Conservation (phyloP, 129 eudicot genomes). For the Lactuca sativa region DNA sequence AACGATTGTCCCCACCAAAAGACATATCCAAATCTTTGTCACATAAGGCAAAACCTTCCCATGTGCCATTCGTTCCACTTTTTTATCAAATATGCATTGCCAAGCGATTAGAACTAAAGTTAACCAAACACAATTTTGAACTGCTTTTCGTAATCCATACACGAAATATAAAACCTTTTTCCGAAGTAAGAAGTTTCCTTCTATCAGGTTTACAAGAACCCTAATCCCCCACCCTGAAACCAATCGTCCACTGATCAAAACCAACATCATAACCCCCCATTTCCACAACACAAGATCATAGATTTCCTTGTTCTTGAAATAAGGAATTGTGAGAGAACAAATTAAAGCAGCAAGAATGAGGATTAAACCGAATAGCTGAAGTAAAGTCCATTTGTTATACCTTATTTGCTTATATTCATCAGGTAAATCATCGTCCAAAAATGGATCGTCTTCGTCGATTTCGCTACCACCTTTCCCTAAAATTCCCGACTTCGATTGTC, state of each 20-base stretch:
- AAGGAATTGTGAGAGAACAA: constrained; percentile 44
- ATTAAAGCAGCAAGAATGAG: constrained; percentile 42
- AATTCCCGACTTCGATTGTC: background rate
- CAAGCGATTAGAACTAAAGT: constrained; percentile 39
- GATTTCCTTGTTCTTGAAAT: constrained; percentile 19
- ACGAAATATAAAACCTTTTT: constrained; percentile 62
- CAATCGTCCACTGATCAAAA: constrained; percentile 55
- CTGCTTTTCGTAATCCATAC: constrained; percentile 44
- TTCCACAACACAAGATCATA: constrained; percentile 52
- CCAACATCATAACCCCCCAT: constrained; percentile 61
- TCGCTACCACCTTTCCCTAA: constrained; percentile 46
- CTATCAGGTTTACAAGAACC: constrained; percentile 48
- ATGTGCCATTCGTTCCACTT: constrained; percentile 24
- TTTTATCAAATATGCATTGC: constrained; percentile 34
- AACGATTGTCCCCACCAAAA: constrained; percentile 47
- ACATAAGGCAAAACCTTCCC: constrained; percentile 42
- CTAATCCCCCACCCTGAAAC: constrained; percentile 60
- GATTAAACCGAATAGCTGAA: constrained; percentile 50
- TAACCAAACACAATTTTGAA: constrained; percentile 46
- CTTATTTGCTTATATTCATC: constrained; percentile 57
- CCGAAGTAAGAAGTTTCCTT: constrained; percentile 54
- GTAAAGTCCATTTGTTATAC: constrained; percentile 41
- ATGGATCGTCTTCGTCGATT: constrained; percentile 34
- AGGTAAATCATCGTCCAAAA: constrained; percentile 57
- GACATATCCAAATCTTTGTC: constrained; percentile 42